Conservation (phyloP, 371 early-diverging fungal species). For the Rhizopus stolonifer region DNA sequence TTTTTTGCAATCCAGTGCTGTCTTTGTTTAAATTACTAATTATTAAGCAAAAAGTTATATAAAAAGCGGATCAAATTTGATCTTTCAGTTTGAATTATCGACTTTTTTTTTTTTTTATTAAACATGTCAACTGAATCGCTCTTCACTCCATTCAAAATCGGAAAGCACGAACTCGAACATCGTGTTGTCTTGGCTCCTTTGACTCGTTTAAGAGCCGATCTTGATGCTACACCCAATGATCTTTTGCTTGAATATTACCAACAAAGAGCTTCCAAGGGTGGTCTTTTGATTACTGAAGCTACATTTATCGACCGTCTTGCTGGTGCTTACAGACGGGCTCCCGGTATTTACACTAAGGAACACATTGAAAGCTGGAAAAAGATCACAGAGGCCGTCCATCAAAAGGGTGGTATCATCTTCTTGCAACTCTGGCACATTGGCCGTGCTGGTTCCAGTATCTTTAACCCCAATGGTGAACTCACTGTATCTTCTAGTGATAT, state of each 20-base stretch:
- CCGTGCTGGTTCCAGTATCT: conserved; percentile 1
- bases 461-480: conserved; percentile 1
- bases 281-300: conserved; percentile 59
- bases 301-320: conserved; percentile 44
- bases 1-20: too few relatives aligned
- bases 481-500: conserved; percentile 4
- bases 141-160: neutral
- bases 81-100: too few relatives aligned
- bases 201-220: conserved; percentile 42
- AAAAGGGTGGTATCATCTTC: conserved; percentile 54
- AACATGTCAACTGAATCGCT: neutral
- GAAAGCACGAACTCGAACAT: conserved; percentile 30
- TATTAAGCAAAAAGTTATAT: neutral
- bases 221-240: conserved; percentile 38
- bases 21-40: too few relatives aligned
- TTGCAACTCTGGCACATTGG: conserved; percentile 61
- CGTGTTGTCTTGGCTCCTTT: conserved; percentile 57
- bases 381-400: conserved; percentile 57
- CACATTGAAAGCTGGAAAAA: conserved; percentile 60
- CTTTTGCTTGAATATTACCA: conserved; percentile 52
- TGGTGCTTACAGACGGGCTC: conserved; percentile 31
- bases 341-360: conserved; percentile 38
- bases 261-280: conserved; percentile 58
- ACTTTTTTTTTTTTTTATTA: neutral
- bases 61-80: neutral